These are phyloP conservation scores for Marasmius sp. DNA, from an alignment of 1,284 basidiomycete genomes.

Conservation along the genomic window DNA sequence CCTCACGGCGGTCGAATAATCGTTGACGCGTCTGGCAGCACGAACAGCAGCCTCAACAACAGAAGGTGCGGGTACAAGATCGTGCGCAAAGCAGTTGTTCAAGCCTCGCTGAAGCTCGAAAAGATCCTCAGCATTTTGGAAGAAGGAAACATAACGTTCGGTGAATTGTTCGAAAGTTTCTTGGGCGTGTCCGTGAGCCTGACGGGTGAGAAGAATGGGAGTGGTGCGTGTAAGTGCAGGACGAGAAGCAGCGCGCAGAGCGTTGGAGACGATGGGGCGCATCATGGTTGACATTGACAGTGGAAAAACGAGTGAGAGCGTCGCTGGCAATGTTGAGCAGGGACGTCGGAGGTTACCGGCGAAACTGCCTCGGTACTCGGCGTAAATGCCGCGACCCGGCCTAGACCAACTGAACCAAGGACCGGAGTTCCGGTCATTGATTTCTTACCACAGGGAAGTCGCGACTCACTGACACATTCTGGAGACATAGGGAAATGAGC, in stretches of 20 bases:
- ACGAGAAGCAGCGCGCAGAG: slow-evolving; percentile 11
- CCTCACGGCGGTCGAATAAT: slow-evolving; percentile 95
- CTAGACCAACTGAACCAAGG: too few relatives aligned
- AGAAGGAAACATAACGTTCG: slow-evolving; percentile 91
- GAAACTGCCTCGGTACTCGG: too few relatives aligned
- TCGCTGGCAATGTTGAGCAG: not conserved
- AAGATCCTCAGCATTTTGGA: slow-evolving; percentile 89
- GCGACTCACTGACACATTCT: too few relatives aligned
- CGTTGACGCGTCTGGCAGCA: slow-evolving; percentile 90
- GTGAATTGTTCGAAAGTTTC: slow-evolving; percentile 96
- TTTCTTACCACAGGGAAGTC: too few relatives aligned
- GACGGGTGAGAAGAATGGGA: slow-evolving; percentile 46
- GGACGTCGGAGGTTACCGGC: not conserved
- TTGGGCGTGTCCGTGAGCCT: slow-evolving; percentile 66
- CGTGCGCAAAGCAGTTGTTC: slow-evolving; percentile 99
- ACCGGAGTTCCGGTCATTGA: too few relatives aligned
- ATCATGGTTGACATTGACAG: slow-evolving; percentile 7
- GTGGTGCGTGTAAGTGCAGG: slow-evolving; percentile 3
- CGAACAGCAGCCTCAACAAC: slow-evolving; percentile 91
- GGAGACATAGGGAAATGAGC: too few relatives aligned
- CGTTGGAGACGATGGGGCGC: slow-evolving; percentile 9
- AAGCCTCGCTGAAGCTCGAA: slow-evolving; percentile 97
- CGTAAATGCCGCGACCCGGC: too few relatives aligned
- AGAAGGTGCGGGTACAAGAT: slow-evolving; percentile 88
- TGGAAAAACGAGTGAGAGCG: not conserved